Percentiles rank a stretch among this genome's conserved stretches.
phyloP scores from a whole-genome alignment of 1,284 basidiomycete species.

The Neotropicomus parvogracilis region DNA sequence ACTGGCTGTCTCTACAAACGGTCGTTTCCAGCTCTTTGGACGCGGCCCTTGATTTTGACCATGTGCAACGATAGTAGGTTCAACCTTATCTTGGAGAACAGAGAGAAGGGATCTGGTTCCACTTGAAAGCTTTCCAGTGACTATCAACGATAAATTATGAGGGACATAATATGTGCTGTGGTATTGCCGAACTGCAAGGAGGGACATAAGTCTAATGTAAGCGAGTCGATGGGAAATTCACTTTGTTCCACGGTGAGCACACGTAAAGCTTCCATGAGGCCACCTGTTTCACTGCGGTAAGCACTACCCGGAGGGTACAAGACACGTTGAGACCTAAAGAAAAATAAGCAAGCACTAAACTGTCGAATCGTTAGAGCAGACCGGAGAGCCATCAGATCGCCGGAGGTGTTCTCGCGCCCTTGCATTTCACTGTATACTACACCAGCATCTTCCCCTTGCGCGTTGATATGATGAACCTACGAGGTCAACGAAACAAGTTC shows the following conservation, averaged over 20 bases:
- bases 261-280: conserved; percentile 89
- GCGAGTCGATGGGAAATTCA: conserved; percentile 36
- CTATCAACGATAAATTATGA: conserved; percentile 86
- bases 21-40: conserved; percentile 87
- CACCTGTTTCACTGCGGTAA: conserved; percentile 96
- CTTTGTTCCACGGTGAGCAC: conserved; percentile 88
- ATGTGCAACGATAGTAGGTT: conserved; percentile 76
- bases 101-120: conserved; percentile 68
- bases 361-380: conserved; percentile 34
- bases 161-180: conserved; percentile 92
- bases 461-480: conserved; percentile 90
- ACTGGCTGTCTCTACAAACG: conserved; percentile 88
- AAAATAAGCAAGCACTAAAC: conserved; percentile 7
- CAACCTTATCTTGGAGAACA: conserved; percentile 78
- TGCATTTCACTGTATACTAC: conserved; percentile 99
- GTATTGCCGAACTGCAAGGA: conserved; percentile 75
- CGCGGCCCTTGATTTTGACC: conserved; percentile 62
- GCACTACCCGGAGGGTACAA: conserved; percentile 82
- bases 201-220: conserved; percentile 9
- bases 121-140: conserved; percentile 73
- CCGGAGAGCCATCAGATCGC: conserved; percentile 87
- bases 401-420: conserved; percentile 89
- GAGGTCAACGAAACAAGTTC: neutral
- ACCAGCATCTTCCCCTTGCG: conserved; percentile 87
- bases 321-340: conserved; percentile 67